Evolutionary conservation across 2,329 filamentous ascomycete genomes (phyloP), one percentile per base, ranked within the genome.

Genomic region (Talaromyces albobiverticillius): DNA sequence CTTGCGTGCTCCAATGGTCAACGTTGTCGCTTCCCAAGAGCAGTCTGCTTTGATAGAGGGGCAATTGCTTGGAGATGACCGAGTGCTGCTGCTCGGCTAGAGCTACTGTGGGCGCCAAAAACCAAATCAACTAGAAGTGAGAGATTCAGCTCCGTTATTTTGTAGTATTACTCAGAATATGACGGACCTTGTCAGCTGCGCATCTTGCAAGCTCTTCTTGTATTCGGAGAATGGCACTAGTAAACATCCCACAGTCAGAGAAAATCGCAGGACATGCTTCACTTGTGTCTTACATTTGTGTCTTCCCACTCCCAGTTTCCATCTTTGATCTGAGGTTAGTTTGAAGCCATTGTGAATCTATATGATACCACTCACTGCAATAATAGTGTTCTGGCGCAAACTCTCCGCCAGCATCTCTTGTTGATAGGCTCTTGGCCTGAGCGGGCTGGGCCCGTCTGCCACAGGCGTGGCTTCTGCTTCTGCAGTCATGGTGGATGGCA

Each of bases 291-390:
- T 79, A 89, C 87, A 91, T 82, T 60, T 87, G 84, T 3, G 88
- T 91, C 67, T 92, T 92, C 2, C 88, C 88, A 59, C 82, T 89
- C 1, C 88, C 88, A 0, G 88, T 92, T 58, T 89, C 87, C 88
- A 91, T 91, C 86, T 88, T 52, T 53, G 38, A 26, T n/a, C 10
- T n/a, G 11, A 22, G 25, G 8, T 16, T 13, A 46, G 20, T 25
- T 18, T 38, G 4, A n/a, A 13, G n/a, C 2, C 11, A 13, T 18
- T 46, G 32, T 13, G 31, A n/a, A 31, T 45, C 9, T 10, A 18
- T 23, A 5, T 4, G 7, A 18, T 23, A n/a, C 26, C 7, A 61
- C 70, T 60, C 73, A 89, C 87, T 23, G 83, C 83, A 51, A 90
- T 83, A 60, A 92, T 89, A 29, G 87, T 82, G 65, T 91, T 92